These are phyloP conservation scores for Tephrocybe sp. DNA, from an alignment of 768 basidiomycete genomes.

Conservation along the genomic window DNA sequence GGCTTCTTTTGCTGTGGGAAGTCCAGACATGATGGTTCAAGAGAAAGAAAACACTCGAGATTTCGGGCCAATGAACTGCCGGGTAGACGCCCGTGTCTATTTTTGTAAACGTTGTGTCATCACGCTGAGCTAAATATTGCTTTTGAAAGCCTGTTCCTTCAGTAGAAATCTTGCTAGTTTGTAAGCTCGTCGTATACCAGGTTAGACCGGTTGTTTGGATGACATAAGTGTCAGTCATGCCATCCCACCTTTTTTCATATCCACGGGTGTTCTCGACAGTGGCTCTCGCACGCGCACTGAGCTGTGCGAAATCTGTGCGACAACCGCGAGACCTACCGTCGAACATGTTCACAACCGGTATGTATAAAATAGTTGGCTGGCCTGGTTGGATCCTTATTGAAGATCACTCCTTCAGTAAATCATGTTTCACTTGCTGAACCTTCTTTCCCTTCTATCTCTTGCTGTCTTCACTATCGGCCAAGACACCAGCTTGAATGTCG, in stretches of 20 bases:
- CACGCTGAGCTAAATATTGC: too few relatives aligned
- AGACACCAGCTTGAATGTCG: conserved; percentile 27
- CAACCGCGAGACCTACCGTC: too few relatives aligned
- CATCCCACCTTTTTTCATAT: background rate
- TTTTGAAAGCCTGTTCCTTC: too few relatives aligned
- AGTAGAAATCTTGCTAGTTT: too few relatives aligned
- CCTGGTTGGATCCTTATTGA: background rate
- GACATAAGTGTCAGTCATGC: too few relatives aligned
- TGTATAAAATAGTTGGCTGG: background rate
- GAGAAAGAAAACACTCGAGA: background rate
- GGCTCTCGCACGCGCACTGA: background rate
- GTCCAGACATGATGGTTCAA: background rate
- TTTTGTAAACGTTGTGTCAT: too few relatives aligned
- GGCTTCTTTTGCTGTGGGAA: conserved; percentile 10
- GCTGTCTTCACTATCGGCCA: conserved; percentile 21
- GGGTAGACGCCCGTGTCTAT: background rate
- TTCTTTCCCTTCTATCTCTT: background rate
- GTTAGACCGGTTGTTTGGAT: too few relatives aligned
- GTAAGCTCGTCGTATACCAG: too few relatives aligned
- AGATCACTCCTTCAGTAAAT: background rate
- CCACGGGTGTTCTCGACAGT: too few relatives aligned
- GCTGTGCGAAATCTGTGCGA: too few relatives aligned
- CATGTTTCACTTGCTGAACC: background rate
- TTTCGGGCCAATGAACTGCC: too few relatives aligned
- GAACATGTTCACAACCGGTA: background rate